Conservation (phyloP, 1,284 basidiomycete species). For the Xerocomus amazonicus region DNA sequence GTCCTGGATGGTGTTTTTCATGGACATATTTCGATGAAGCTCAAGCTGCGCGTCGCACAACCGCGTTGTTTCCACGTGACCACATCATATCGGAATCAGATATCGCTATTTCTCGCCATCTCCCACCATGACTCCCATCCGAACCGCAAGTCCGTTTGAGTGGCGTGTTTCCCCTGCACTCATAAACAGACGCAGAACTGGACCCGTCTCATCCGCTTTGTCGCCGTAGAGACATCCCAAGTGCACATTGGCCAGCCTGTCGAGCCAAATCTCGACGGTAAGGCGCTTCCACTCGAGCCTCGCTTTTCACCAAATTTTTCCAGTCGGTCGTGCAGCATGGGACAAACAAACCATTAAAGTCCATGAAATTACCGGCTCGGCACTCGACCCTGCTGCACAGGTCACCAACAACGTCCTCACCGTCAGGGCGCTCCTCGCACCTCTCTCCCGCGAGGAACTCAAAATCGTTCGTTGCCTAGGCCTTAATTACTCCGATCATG, state of each 20-base stretch:
- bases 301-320: slow-evolving; percentile 6
- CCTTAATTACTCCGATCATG: slow-evolving; percentile 78
- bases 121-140: slow-evolving; percentile 53
- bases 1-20: slow-evolving; percentile 51
- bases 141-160: slow-evolving; percentile 42
- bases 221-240: slow-evolving; percentile 69
- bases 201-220: slow-evolving; percentile 80
- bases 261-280: slow-evolving; percentile 62
- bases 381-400: slow-evolving; percentile 59
- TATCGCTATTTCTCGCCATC: background rate
- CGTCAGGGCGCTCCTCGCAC: slow-evolving; percentile 67
- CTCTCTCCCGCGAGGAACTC: slow-evolving; percentile 62
- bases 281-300: slow-evolving; percentile 13
- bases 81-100: no score
- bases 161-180: background rate
- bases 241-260: slow-evolving; percentile 79
- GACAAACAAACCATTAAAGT: slow-evolving; percentile 57
- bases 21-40: no score
- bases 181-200: slow-evolving; percentile 49
- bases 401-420: slow-evolving; percentile 62
- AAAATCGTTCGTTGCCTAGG: slow-evolving; percentile 75
- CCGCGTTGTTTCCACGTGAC: slow-evolving; percentile 26
- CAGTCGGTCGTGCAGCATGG: slow-evolving; percentile 66
- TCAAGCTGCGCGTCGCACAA: no score
- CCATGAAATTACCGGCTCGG: slow-evolving; percentile 64